Conservation (phyloP, 306 rosid genomes). For the Adenanthera pavonina region DNA sequence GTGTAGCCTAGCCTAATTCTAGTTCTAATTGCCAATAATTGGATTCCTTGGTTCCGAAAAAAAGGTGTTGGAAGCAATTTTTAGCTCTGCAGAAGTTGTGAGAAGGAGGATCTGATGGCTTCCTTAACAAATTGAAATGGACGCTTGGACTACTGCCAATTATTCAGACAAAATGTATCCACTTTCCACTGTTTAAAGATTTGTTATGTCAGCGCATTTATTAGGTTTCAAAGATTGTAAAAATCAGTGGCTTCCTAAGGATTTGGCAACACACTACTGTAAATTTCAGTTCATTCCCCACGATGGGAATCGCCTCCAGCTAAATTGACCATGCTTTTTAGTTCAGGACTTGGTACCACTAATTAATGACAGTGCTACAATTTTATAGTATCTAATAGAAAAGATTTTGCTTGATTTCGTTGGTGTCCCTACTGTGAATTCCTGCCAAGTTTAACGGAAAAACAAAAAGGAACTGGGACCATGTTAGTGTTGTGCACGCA, state of each 20-base stretch:
- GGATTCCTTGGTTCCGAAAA: slow-evolving; percentile 4
- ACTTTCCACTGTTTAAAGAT: slow-evolving; percentile 38
- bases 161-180: slow-evolving; percentile 27
- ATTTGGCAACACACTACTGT: background rate
- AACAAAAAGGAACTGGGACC: too few species aligned
- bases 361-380: background rate
- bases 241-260: slow-evolving; percentile 16
- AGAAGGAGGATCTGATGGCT: slow-evolving; percentile 29
- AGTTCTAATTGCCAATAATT: slow-evolving; percentile 7
- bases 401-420: too few species aligned
- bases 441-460: background rate
- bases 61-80: slow-evolving; percentile 21
- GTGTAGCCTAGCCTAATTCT: slow-evolving; percentile 66
- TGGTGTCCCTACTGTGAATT: too few species aligned
- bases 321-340: background rate
- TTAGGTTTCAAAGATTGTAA: slow-evolving; percentile 35
- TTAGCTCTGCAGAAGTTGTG: slow-evolving; percentile 35
- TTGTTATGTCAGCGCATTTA: slow-evolving; percentile 33
- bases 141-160: slow-evolving; percentile 32
- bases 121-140: slow-evolving; percentile 32
- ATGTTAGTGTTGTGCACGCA: too few species aligned
- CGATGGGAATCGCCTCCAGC: slow-evolving; percentile 8
- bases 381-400: background rate
- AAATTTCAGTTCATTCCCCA: slow-evolving; percentile 27
- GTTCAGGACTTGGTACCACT: background rate